Evolutionary conservation across 1,284 basidiomycete genomes (phyloP).

Genomic region (Heterobasidion occidentale): DNA sequence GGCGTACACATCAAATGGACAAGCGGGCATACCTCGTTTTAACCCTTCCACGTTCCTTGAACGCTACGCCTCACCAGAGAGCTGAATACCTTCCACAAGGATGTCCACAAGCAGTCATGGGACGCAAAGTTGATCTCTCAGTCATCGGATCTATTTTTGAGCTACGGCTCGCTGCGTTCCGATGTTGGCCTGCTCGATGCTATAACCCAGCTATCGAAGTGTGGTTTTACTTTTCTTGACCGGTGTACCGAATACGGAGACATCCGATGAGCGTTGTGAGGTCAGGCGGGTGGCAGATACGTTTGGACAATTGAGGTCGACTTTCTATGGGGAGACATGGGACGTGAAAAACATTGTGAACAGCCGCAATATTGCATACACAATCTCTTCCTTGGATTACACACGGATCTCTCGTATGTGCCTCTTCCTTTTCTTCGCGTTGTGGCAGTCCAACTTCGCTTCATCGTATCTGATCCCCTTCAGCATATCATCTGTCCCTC

Average conservation of each 20-base stretch:
- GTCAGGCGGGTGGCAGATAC: slow-evolving; percentile 52
- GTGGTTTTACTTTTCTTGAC: slow-evolving; percentile 52
- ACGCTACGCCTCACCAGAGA: slow-evolving; percentile 20
- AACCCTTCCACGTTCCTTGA: slow-evolving; percentile 40
- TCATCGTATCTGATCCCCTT: background rate
- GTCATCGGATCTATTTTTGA: slow-evolving; percentile 36
- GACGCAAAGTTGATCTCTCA: slow-evolving; percentile 25
- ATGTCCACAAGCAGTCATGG: slow-evolving; percentile 29
- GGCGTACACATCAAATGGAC: slow-evolving; percentile 50
- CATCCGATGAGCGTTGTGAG: slow-evolving; percentile 54
- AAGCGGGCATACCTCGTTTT: slow-evolving; percentile 52
- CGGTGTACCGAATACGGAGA: slow-evolving; percentile 49
- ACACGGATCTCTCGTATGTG: slow-evolving; percentile 87
- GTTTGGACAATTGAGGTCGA: slow-evolving; percentile 76
- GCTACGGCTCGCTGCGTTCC: slow-evolving; percentile 36
- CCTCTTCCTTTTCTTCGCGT: background rate
- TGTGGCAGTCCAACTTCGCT: background rate
- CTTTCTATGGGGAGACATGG: slow-evolving; percentile 91
- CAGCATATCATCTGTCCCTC: background rate
- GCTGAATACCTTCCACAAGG: slow-evolving; percentile 31
- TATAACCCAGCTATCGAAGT: slow-evolving; percentile 45
- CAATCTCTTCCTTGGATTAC: slow-evolving; percentile 80
- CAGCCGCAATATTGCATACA: slow-evolving; percentile 92
- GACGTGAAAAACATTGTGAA: slow-evolving; percentile 76
- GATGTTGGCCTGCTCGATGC: slow-evolving; percentile 38